Base-by-base conservation (phyloP, 495 filamentous ascomycete species). In the Hyaloscypha variabilis region DNA sequence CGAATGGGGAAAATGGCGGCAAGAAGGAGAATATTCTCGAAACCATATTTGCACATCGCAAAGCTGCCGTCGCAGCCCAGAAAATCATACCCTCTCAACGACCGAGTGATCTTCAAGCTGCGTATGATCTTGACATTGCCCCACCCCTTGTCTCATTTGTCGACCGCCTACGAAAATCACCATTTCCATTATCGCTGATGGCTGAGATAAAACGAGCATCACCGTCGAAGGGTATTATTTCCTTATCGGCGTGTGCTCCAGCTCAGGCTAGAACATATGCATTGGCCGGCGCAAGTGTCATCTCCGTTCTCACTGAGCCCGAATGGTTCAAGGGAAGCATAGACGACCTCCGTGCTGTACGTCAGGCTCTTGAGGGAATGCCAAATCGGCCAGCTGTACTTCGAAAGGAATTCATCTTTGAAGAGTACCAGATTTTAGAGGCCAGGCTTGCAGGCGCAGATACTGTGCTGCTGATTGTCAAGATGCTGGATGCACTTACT, bases 291-390 rank as follows among this genome's bases (percentile, higher is more conserved):
- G 96, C 95, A 28, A 97, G 94, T 69, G 90, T 96, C 30, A 98
- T 99, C 69, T 97, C 94, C 13, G 96, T 99, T 14, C 86, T 99
- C 60, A 99, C 95, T 0, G 95, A 99, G 77, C 95, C 95, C 0
- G 90, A 97, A 70, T 99, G 93, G 93, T 99, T 99, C 80, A 98
- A 97, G 77, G 95, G 95, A 30, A 94, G 90, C 68, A 92, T 98
- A 59, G 95, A 99, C 60, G 95, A 99, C 74, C 80, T 99, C 39
- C 88, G 92, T 53, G 86, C 89, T 60, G 95, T 97, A 29, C 88
- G 95, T 14, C 91, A 93, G 74, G 92, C 90, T 51, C 80, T 99
- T 19, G 88, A 93, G 67, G 91, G 90, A 13, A 91, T 98, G 85
- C 88, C 91, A 0, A 95, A 97, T 75, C 85, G 95, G 46, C 95